Percentiles rank a stretch among this genome's conserved stretches.
These are phyloP conservation scores for Cyamopsis tetragonoloba DNA, from an alignment of 306 rosid genomes.

Conservation along the genomic window DNA sequence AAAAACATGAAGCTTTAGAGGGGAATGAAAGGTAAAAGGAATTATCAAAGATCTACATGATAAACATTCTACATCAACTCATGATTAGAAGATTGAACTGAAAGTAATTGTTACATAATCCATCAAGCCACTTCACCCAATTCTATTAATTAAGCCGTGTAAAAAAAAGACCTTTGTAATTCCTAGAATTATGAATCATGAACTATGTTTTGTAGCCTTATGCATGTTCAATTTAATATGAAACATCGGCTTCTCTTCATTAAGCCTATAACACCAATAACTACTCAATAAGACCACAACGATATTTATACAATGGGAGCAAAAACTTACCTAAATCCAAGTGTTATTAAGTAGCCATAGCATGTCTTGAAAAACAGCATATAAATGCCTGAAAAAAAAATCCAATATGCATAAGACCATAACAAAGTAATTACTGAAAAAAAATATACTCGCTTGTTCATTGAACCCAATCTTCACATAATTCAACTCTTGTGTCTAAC, in stretches of 20 bases:
- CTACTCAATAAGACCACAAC: background rate
- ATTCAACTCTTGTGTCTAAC: too few relatives aligned
- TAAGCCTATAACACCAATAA: background rate
- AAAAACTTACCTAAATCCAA: background rate
- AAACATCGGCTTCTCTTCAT: background rate
- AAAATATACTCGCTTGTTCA: too few relatives aligned
- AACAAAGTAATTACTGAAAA: too few relatives aligned
- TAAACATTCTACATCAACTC: background rate
- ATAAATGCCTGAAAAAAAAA: too few relatives aligned
- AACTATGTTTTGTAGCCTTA: background rate
- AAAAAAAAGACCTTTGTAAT: background rate
- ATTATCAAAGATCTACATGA: constrained; percentile 7
- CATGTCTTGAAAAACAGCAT: too few relatives aligned
- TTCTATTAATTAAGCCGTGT: background rate
- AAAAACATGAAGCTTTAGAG: background rate
- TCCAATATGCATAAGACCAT: too few relatives aligned
- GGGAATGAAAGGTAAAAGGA: background rate
- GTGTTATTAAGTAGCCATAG: too few relatives aligned
- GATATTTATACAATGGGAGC: background rate
- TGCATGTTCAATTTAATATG: background rate
- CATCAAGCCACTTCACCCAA: background rate
- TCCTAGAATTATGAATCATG: constrained; percentile 3
- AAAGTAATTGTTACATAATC: background rate
- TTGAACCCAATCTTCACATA: too few relatives aligned
- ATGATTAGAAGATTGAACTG: background rate